A percentile compares a stretch with the other conserved stretches of the same genome.
phyloP scores from a whole-genome alignment of 805 yeast species.

The Candida insectorum region DNA sequence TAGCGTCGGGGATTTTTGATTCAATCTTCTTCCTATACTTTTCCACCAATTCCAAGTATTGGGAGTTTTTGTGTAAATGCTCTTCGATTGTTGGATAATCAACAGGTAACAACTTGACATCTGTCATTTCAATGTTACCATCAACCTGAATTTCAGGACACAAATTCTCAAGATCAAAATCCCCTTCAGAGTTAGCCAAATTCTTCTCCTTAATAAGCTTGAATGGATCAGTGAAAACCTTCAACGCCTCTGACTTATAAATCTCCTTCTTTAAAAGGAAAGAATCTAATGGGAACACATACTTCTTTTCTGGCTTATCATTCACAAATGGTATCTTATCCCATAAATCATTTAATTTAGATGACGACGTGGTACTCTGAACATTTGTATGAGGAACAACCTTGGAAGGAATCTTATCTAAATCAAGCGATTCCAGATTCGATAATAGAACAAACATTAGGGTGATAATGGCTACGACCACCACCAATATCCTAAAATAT shows the following conservation, averaged over 20 bases:
- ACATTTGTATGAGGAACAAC: conserved; percentile 6
- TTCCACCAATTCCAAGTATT: conserved; percentile 14
- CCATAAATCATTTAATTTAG: conserved; percentile 2
- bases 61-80: conserved; percentile 7
- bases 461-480: conserved; percentile 7
- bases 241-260: conserved; percentile 7
- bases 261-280: conserved; percentile 5
- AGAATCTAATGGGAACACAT: conserved; percentile 10
- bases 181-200: conserved; percentile 7
- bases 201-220: conserved; percentile 1
- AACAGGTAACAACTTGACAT: conserved; percentile 15
- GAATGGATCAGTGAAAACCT: conserved; percentile 18
- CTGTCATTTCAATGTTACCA: conserved; percentile 13
- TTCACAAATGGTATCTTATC: conserved; percentile 3
- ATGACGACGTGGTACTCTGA: too few species aligned
- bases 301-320: not conserved
- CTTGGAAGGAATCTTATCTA: conserved; percentile 2
- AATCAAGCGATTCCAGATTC: conserved; percentile 3
- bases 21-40: conserved; percentile 15
- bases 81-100: conserved; percentile 11
- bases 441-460: conserved; percentile 4
- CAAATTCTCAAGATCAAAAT: conserved; percentile 10
- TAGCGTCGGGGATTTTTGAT: conserved; percentile 18
- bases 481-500: conserved; percentile 10
- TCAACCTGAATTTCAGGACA: conserved; percentile 15